These are phyloP conservation scores for Boeremia lycopersici DNA, from an alignment of 2,329 filamentous ascomycete species.

Conservation along the genomic window DNA sequence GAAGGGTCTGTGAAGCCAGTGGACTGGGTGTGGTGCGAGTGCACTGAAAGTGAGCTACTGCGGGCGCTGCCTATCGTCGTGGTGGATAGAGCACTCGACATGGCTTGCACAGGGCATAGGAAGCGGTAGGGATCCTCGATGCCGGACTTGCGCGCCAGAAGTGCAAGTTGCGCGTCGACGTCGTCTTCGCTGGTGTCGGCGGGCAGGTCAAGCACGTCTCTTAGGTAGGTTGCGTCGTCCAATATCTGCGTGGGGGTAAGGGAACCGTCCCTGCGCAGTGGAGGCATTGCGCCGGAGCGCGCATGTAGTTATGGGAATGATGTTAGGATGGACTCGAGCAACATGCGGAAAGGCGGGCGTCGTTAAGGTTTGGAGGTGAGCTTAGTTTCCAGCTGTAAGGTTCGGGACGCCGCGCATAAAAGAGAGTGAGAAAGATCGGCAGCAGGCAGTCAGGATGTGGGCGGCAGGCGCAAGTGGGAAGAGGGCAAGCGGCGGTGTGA, in stretches of 20 bases:
- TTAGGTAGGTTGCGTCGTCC: constrained; percentile 40
- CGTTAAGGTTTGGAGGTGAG: constrained; percentile 13
- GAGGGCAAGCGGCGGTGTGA: constrained; percentile 17
- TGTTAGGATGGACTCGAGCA: constrained; percentile 25
- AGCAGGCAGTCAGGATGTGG: constrained; percentile 8
- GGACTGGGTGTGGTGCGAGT: constrained; percentile 45
- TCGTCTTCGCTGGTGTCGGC: constrained; percentile 39
- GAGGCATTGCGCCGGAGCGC: constrained; percentile 42
- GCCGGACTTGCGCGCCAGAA: constrained; percentile 37
- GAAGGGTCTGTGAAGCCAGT: constrained; percentile 43
- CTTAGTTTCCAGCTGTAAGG: constrained; percentile 9
- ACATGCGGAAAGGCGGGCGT: constrained; percentile 27
- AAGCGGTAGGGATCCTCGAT: constrained; percentile 43
- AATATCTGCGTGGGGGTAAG: constrained; percentile 42
- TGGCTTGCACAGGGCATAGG: constrained; percentile 29
- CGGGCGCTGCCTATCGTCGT: constrained; percentile 39
- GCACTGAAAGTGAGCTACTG: constrained; percentile 42
- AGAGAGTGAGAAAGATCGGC: constrained; percentile 11
- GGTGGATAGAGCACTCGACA: constrained; percentile 39
- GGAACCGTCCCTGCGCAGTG: constrained; percentile 31
- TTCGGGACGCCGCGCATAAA: constrained; percentile 5
- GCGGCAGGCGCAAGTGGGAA: constrained; percentile 17
- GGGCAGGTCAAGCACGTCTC: constrained; percentile 39
- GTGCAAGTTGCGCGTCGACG: constrained; percentile 36
- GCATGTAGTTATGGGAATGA: constrained; percentile 37